These are phyloP conservation scores for Hericium erinaceus DNA, from an alignment of 768 basidiomycete genomes.

Conservation along the genomic window DNA sequence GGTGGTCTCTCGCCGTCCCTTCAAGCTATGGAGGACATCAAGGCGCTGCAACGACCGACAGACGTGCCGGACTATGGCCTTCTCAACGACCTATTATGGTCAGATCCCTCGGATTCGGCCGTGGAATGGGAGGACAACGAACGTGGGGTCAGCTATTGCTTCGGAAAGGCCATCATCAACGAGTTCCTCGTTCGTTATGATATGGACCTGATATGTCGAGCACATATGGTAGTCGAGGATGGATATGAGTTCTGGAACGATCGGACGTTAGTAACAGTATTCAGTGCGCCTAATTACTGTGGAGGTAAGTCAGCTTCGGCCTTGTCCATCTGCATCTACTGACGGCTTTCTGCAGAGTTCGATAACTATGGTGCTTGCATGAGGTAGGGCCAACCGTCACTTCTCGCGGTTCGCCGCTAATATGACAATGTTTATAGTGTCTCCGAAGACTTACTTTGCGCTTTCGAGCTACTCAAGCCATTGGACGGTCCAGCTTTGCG, in stretches of 20 bases:
- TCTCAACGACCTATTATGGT: conserved; percentile 95
- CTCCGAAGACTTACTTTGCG: conserved; percentile 93
- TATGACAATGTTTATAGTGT: conserved; percentile 41
- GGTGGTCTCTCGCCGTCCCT: conserved; percentile 90
- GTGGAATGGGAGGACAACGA: conserved; percentile 99
- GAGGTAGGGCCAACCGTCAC: conserved; percentile 43
- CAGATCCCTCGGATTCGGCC: conserved; percentile 95
- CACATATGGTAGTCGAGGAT: conserved; percentile 99
- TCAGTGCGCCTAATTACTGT: conserved; percentile 96
- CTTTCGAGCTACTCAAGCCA: conserved; percentile 95
- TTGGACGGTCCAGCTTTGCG: conserved; percentile 89
- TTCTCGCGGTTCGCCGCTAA: too few species aligned
- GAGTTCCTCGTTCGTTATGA: conserved; percentile 92
- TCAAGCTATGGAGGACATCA: conserved; percentile 97
- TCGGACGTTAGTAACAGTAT: conserved; percentile 94
- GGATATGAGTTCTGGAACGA: conserved; percentile 99
- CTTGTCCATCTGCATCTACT: conserved; percentile 8
- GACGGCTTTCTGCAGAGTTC: conserved; percentile 50
- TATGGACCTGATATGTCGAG: conserved; percentile 98
- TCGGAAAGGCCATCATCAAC: conserved; percentile 95
- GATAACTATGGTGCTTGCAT: conserved; percentile 95
- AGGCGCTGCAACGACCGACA: conserved; percentile 93
- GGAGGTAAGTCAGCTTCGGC: conserved; percentile 57
- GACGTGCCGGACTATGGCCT: conserved; percentile 98
- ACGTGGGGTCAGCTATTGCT: conserved; percentile 97